Evolutionary conservation across 805 yeast genomes (phyloP).

Genomic region (Sugiyamaella boreocaroliniensis): DNA sequence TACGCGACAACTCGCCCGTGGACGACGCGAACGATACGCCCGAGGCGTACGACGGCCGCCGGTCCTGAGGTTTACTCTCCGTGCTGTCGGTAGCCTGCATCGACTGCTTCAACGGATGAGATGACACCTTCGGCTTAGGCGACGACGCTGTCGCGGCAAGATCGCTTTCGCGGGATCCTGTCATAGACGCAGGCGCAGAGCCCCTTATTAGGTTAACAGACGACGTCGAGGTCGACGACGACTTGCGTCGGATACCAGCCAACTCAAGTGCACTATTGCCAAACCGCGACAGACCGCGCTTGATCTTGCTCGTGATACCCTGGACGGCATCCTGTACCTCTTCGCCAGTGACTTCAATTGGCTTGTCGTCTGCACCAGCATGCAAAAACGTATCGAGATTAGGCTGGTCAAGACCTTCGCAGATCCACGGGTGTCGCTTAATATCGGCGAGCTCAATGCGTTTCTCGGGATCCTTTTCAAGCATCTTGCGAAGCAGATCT

Average conservation of each 20-base stretch:
- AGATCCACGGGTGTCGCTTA: conserved; percentile 67
- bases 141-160: neutral
- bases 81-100: neutral
- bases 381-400: conserved; percentile 28
- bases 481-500: conserved; percentile 54
- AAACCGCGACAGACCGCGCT: conserved; percentile 40
- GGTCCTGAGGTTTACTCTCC: neutral
- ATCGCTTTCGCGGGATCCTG: neutral
- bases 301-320: conserved; percentile 68
- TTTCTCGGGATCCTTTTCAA: conserved; percentile 61
- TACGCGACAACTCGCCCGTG: neutral
- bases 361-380: conserved; percentile 30
- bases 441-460: conserved; percentile 68
- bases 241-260: conserved; percentile 25
- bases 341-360: conserved; percentile 54
- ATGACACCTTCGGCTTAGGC: conserved; percentile 1
- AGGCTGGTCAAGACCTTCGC: conserved; percentile 35
- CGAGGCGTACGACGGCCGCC: neutral
- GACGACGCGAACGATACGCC: neutral
- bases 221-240: conserved; percentile 8
- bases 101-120: conserved; percentile 1
- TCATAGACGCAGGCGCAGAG: conserved; percentile 4
- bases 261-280: conserved; percentile 26
- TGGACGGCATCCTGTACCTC: conserved; percentile 73
- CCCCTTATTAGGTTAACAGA: neutral